Evolutionary conservation across 768 basidiomycete species (phyloP).

Genomic region (Cyathus striatus): DNA sequence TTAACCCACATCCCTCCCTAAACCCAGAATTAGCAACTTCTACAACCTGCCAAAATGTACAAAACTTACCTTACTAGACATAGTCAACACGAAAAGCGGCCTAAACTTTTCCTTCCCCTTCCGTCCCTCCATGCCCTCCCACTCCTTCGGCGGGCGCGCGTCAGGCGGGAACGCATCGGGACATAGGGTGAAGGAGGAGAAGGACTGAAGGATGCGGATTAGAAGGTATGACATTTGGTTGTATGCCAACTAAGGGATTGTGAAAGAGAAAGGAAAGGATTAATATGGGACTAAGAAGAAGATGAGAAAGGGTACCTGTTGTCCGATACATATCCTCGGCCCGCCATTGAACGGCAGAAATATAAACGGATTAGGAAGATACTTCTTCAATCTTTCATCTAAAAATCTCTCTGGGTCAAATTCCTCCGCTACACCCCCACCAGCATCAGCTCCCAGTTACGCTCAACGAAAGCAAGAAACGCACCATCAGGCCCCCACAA

Average conservation of each 20-base stretch:
- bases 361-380: conserved; percentile 60
- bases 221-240: conserved; percentile 25
- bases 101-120: conserved; percentile 45
- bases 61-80: conserved; percentile 39
- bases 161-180: conserved; percentile 39
- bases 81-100: conserved; percentile 49
- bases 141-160: conserved; percentile 39
- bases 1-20: not conserved
- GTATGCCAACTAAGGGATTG: conserved; percentile 41
- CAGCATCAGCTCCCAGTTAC: conserved; percentile 1
- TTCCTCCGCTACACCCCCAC: conserved; percentile 38
- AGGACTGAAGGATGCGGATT: conserved; percentile 55
- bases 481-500: conserved; percentile 71
- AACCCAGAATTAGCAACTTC: not conserved
- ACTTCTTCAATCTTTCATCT: conserved; percentile 57
- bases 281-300: not conserved
- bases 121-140: conserved; percentile 38
- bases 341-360: conserved; percentile 65
- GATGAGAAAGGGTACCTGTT: conserved; percentile 34
- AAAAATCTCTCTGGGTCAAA: conserved; percentile 73
- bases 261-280: conserved; percentile 4
- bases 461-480: conserved; percentile 2
- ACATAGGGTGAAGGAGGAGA: conserved; percentile 42
- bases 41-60: not conserved
- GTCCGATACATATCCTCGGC: conserved; percentile 55